These are phyloP conservation scores for Sarocladium strictum DNA, from an alignment of 2,329 filamentous ascomycete species.

Conservation along the genomic window DNA sequence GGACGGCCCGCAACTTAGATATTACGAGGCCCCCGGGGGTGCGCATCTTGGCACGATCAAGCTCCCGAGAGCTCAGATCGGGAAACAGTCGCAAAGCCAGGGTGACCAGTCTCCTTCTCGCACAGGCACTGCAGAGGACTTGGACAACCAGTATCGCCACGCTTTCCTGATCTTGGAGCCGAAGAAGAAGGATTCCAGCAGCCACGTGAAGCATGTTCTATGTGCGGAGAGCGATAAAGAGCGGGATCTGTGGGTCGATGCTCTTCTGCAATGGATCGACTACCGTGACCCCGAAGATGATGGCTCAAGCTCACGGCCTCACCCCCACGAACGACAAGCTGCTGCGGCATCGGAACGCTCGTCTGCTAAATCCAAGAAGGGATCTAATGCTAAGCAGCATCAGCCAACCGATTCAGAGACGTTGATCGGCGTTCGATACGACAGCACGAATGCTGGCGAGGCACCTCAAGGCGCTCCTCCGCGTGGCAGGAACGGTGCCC, in stretches of 20 bases:
- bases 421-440: conserved; percentile 54
- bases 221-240: conserved; percentile 93
- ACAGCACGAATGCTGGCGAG: conserved; percentile 47
- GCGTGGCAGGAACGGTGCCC: conserved; percentile 24
- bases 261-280: conserved; percentile 84
- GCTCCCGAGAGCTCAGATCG: conserved; percentile 83
- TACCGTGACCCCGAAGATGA: conserved; percentile 54
- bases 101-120: conserved; percentile 55
- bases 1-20: conserved; percentile 64
- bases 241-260: conserved; percentile 89
- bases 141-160: conserved; percentile 92
- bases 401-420: conserved; percentile 36
- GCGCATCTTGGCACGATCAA: conserved; percentile 92
- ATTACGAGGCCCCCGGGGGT: conserved; percentile 87
- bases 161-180: conserved; percentile 93
- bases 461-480: conserved; percentile 37
- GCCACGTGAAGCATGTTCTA: conserved; percentile 84
- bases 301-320: conserved; percentile 26
- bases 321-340: conserved; percentile 33
- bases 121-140: conserved; percentile 56
- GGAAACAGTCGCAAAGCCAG: conserved; percentile 64
- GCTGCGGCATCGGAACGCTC: conserved; percentile 23
- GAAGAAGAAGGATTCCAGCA: conserved; percentile 89
- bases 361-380: conserved; percentile 24
- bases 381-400: conserved; percentile 21